Evolutionary conservation across 345 rosid genomes (phyloP).

Genomic region (Salix exigua): DNA sequence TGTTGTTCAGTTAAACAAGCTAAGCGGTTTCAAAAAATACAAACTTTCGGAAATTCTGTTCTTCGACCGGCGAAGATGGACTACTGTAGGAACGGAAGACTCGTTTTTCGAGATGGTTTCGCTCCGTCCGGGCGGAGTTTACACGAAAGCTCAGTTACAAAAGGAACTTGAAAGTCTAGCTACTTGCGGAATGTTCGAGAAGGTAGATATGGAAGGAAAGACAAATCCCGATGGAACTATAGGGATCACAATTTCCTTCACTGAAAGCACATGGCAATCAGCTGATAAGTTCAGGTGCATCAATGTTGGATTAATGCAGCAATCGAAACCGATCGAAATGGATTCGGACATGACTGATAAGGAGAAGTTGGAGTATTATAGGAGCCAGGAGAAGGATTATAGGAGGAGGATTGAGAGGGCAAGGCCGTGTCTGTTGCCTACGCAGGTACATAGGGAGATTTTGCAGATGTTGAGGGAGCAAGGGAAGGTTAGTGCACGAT

Average conservation of each 20-base stretch:
- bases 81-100: constrained; percentile 75
- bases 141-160: constrained; percentile 73
- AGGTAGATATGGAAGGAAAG: constrained; percentile 81
- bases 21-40: constrained; percentile 81
- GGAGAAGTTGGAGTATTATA: constrained; percentile 84
- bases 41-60: constrained; percentile 79
- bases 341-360: constrained; percentile 94
- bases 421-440: constrained; percentile 72
- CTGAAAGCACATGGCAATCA: constrained; percentile 90
- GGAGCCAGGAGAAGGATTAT: constrained; percentile 84
- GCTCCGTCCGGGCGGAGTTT: constrained; percentile 71
- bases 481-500: constrained; percentile 84
- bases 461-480: constrained; percentile 67
- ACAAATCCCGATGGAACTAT: constrained; percentile 81
- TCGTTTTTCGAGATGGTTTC: constrained; percentile 98
- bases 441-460: constrained; percentile 54
- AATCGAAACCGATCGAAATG: constrained; percentile 82
- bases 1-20: constrained; percentile 68
- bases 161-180: constrained; percentile 89
- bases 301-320: constrained; percentile 81
- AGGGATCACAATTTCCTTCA: constrained; percentile 58
- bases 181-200: constrained; percentile 98
- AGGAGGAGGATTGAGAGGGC: constrained; percentile 76
- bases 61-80: constrained; percentile 55
- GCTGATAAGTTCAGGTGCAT: constrained; percentile 85